A percentile compares a stretch with the other conserved stretches of the same genome.
phyloP scores from a whole-genome alignment of 129 eudicot genomes.

The Flaveria sonorensis region DNA sequence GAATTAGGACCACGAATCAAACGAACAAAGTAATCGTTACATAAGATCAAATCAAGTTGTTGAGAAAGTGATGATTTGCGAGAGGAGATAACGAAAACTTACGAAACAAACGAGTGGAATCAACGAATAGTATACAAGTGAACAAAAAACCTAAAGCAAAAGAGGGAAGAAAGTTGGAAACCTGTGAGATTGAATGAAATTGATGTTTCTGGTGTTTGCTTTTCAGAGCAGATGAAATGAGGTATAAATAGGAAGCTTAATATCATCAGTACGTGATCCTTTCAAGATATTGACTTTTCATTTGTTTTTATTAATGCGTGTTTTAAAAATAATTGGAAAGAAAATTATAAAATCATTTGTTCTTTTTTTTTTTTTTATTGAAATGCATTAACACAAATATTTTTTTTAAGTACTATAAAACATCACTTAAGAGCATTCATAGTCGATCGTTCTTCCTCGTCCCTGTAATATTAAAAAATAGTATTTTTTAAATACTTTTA shows the following conservation, averaged over 20 bases:
- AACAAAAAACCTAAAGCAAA: background rate
- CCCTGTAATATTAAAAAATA: no score
- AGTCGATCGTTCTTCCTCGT: no score
- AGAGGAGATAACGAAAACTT: background rate
- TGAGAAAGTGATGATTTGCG: background rate
- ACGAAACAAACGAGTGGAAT: background rate
- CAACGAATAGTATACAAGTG: background rate
- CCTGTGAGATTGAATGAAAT: slow-evolving; percentile 24
- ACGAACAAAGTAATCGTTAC: slow-evolving; percentile 9
- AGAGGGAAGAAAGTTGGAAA: background rate
- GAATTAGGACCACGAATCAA: background rate
- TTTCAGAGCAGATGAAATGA: slow-evolving; percentile 17
- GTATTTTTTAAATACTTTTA: no score
- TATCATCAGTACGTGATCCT: background rate
- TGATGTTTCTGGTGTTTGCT: background rate
- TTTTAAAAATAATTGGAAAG: no score
- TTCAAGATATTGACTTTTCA: slow-evolving; percentile 10
- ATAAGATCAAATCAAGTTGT: slow-evolving; percentile 25
- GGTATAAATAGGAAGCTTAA: background rate
- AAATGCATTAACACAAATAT: no score
- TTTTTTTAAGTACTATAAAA: no score
- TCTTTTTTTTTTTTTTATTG: no score
- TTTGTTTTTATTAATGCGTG: background rate
- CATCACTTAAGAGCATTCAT: no score
- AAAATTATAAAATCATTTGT: no score